phyloP scores from a whole-genome alignment of 306 rosid genomes.

The Pterocarpus macrocarpus region DNA sequence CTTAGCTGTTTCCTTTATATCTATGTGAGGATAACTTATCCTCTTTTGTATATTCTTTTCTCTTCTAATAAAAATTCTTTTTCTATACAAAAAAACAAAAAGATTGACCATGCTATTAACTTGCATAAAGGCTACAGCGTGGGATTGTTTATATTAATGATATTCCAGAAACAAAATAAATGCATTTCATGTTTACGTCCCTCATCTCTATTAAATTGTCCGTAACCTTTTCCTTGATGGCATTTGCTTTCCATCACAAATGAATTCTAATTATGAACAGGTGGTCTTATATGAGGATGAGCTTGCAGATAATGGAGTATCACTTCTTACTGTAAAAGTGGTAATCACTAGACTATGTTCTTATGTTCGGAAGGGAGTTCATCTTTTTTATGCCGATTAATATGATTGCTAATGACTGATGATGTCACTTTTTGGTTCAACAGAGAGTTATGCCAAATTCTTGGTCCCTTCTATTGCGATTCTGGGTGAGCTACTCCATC shows the following conservation, averaged over 20 bases:
- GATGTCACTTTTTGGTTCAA: conserved; percentile 50
- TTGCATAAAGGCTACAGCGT: too few relatives aligned
- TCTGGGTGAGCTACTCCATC: conserved; percentile 79
- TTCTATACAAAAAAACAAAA: too few relatives aligned
- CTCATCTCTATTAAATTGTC: conserved; percentile 34
- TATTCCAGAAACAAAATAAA: conserved; percentile 17
- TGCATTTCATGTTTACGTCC: conserved; percentile 9
- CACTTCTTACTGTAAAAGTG: conserved; percentile 97
- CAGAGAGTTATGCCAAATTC: conserved; percentile 97
- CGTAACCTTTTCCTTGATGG: conserved; percentile 38
- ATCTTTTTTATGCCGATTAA: conserved; percentile 14
- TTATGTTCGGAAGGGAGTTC: conserved; percentile 18
- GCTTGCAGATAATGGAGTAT: conserved; percentile 90
- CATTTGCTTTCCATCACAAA: conserved; percentile 41
- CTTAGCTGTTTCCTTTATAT: too few relatives aligned
- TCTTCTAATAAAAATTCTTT: too few relatives aligned
- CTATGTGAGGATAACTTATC: too few relatives aligned
- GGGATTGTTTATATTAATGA: background rate
- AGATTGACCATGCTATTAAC: too few relatives aligned
- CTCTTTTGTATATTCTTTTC: too few relatives aligned
- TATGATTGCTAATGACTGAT: conserved; percentile 48
- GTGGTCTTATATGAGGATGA: conserved; percentile 97
- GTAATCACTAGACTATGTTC: conserved; percentile 57
- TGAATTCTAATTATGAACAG: conserved; percentile 58
- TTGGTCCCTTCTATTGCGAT: conserved; percentile 96